Percentiles rank a stretch among this genome's conserved stretches.
phyloP scores from a whole-genome alignment of 1,284 basidiomycete species.

The Tilletia indica region DNA sequence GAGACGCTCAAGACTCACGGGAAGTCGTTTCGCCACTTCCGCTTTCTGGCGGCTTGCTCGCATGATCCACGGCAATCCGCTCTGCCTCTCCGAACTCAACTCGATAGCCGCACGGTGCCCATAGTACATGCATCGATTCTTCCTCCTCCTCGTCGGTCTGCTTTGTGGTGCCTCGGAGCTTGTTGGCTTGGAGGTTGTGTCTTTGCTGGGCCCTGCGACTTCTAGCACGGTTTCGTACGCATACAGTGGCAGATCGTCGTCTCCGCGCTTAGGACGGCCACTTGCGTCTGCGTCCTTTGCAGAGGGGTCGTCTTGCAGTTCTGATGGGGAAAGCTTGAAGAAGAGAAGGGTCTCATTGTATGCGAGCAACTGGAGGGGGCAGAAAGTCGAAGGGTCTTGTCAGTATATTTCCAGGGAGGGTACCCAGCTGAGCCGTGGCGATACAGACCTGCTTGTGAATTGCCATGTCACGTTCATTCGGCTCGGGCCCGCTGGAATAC shows the following conservation, averaged over 20 bases:
- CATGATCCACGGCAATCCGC: slow-evolving; percentile 94
- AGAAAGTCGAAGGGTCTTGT: not conserved
- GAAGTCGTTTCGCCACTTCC: slow-evolving; percentile 66
- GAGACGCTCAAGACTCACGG: slow-evolving; percentile 49
- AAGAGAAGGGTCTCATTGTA: slow-evolving; percentile 60
- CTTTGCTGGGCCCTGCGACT: slow-evolving; percentile 22
- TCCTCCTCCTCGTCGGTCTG: slow-evolving; percentile 26
- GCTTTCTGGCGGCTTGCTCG: slow-evolving; percentile 77
- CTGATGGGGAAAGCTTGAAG: slow-evolving; percentile 59
- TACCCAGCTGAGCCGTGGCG: not conserved
- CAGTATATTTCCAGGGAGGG: too few relatives aligned
- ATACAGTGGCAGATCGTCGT: slow-evolving; percentile 41
- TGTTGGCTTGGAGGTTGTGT: not conserved
- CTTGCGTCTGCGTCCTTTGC: slow-evolving; percentile 23
- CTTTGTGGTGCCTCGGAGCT: not conserved
- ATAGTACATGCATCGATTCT: slow-evolving; percentile 58
- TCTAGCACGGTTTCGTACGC: slow-evolving; percentile 47
- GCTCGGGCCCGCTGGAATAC: slow-evolving; percentile 80
- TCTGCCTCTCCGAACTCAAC: slow-evolving; percentile 99
- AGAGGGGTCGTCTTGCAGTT: slow-evolving; percentile 16
- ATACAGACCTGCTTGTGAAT: slow-evolving; percentile 75
- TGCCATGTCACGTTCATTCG: slow-evolving; percentile 70
- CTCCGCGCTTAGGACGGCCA: not conserved
- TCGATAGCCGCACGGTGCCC: slow-evolving; percentile 72
- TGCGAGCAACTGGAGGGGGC: slow-evolving; percentile 58